Conservation (phyloP, 495 filamentous ascomycete genomes). For the Rostrohypoxylon terebratum region DNA sequence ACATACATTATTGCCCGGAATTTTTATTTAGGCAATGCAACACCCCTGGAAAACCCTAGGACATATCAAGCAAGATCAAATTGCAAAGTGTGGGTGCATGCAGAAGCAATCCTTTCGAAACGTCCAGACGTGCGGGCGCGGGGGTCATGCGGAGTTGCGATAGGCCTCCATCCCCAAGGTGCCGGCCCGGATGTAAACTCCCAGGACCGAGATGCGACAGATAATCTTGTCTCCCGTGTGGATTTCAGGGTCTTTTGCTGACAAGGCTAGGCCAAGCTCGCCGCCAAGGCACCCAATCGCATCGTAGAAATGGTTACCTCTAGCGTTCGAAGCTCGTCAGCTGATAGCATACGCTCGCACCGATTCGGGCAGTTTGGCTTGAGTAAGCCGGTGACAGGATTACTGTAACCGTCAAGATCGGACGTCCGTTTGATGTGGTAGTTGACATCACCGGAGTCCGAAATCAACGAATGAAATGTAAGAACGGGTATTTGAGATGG, state of each 20-base stretch:
- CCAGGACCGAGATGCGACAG: constrained; percentile 14
- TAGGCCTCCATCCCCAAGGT: constrained; percentile 11
- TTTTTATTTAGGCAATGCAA: constrained; percentile 23
- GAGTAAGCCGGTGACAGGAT: constrained; percentile 45
- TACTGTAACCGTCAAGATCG: constrained; percentile 40
- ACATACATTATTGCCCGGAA: neutral
- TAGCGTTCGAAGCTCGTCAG: constrained; percentile 30
- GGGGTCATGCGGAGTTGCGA: constrained; percentile 23
- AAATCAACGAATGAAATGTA: constrained; percentile 30
- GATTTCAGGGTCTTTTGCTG: constrained; percentile 26
- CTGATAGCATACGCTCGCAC: constrained; percentile 26
- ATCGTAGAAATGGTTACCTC: constrained; percentile 3
- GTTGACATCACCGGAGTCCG: constrained; percentile 44
- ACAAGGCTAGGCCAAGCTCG: constrained; percentile 39
- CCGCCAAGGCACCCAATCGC: constrained; percentile 30
- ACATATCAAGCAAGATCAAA: neutral
- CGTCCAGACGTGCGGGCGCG: constrained; percentile 8
- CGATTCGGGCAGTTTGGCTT: constrained; percentile 39
- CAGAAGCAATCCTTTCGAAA: constrained; percentile 9
- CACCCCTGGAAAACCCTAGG: constrained; percentile 11
- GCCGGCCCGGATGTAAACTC: constrained; percentile 4
- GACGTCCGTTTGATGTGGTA: constrained; percentile 42
- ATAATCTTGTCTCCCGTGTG: constrained; percentile 15
- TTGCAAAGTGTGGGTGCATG: neutral
- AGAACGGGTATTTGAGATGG: constrained; percentile 17